A percentile compares a stretch with the other conserved stretches of the same genome.
phyloP scores from a whole-genome alignment of 2,329 filamentous ascomycete genomes.

The Onygena corvina region DNA sequence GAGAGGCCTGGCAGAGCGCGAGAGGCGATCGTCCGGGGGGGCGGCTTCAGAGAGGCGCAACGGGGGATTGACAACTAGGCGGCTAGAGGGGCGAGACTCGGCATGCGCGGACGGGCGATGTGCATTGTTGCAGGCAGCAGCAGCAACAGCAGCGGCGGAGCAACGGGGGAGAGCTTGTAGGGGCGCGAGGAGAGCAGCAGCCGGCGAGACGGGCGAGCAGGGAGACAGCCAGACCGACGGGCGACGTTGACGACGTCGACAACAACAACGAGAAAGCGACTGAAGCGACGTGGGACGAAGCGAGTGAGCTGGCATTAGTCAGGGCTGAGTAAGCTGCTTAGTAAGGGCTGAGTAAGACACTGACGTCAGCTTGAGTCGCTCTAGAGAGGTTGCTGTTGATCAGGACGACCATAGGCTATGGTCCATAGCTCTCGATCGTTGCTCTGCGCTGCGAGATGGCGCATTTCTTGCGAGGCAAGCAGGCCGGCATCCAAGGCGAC shows the following conservation, averaged over 20 bases:
- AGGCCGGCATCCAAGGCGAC: slow-evolving; percentile 84
- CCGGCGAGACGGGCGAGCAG: not conserved
- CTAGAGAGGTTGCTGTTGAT: no score
- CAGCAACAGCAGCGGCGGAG: not conserved
- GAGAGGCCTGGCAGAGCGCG: not conserved
- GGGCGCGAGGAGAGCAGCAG: no score
- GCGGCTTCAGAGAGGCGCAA: not conserved
- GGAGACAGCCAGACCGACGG: not conserved
- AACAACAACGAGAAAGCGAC: not conserved
- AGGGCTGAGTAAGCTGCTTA: not conserved
- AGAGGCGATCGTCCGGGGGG: not conserved
- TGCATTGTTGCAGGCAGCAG: slow-evolving; percentile 4
- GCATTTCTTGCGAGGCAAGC: slow-evolving; percentile 79
- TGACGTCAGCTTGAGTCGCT: no score
- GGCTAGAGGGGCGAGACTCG: not conserved
- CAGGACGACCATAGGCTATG: no score
- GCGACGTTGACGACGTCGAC: not conserved
- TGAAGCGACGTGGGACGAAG: slow-evolving; percentile 1
- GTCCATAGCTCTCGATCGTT: no score
- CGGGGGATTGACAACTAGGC: not conserved
- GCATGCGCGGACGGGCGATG: slow-evolving; percentile 1
- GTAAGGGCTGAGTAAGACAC: no score
- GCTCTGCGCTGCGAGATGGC: no score
- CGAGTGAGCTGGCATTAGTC: not conserved
- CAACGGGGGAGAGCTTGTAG: no score